phyloP scores from a whole-genome alignment of 2,329 filamentous ascomycete genomes.

The Trichoderma sp. region DNA sequence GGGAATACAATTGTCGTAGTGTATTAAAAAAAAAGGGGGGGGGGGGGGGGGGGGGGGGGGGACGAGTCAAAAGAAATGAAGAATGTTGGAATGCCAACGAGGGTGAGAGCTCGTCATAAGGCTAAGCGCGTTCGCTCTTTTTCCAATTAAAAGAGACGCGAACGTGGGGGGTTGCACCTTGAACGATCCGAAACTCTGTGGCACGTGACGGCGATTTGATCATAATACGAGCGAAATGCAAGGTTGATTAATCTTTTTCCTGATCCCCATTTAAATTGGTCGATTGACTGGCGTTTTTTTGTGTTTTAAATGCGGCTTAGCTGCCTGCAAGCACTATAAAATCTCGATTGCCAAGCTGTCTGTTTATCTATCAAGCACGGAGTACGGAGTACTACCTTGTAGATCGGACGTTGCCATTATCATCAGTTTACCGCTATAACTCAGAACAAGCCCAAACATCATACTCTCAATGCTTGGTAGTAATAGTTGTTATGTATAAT shows the following conservation, averaged over 20 bases:
- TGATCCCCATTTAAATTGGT: neutral
- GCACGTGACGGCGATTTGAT: neutral
- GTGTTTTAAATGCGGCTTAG: neutral
- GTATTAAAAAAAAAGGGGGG: neutral
- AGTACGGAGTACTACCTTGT: too few species aligned
- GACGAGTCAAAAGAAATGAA: neutral
- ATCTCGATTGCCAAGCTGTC: neutral
- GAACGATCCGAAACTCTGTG: neutral
- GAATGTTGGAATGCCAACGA: neutral
- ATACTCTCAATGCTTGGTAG: neutral
- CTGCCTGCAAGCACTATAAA: neutral
- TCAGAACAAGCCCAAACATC: neutral
- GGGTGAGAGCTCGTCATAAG: neutral
- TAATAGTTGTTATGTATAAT: neutral
- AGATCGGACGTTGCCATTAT: neutral
- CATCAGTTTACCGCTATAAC: neutral
- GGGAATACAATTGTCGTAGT: neutral
- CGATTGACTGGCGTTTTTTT: neutral
- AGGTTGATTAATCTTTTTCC: neutral
- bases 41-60: too few species aligned
- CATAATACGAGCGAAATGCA: neutral
- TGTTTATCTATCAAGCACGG: neutral
- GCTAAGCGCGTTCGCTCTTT: neutral
- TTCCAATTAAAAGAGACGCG: conserved; percentile 19
- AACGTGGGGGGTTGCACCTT: conserved; percentile 22